Percentiles rank a stretch among this genome's conserved stretches.
phyloP scores from a whole-genome alignment of 2,329 filamentous ascomycete species.

The Fusarium globosum region DNA sequence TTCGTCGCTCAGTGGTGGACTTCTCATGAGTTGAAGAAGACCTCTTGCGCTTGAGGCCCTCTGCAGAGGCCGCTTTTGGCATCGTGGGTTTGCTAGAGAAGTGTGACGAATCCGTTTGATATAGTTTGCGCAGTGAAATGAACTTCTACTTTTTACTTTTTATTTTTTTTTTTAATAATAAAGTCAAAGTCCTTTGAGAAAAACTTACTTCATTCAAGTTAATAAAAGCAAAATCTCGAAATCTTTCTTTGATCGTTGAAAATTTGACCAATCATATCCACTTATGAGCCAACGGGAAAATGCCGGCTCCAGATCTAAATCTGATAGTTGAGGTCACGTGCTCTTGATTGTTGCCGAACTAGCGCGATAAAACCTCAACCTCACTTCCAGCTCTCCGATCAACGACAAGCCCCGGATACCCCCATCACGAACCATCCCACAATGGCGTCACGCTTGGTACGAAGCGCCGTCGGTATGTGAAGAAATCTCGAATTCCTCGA shows the following conservation, averaged over 20 bases:
- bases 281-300: slow-evolving; percentile 37
- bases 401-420: slow-evolving; percentile 59
- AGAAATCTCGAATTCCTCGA: slow-evolving; percentile 19
- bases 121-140: neutral
- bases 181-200: neutral
- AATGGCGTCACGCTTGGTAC: slow-evolving; percentile 99
- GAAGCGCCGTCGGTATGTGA: slow-evolving; percentile 90
- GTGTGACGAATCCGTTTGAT: neutral
- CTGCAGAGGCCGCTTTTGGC: slow-evolving; percentile 40
- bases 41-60: slow-evolving; percentile 65
- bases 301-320: slow-evolving; percentile 43
- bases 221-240: slow-evolving; percentile 44
- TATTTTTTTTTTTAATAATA: neutral
- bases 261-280: slow-evolving; percentile 46
- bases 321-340: slow-evolving; percentile 50
- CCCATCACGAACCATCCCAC: slow-evolving; percentile 71
- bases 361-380: slow-evolving; percentile 64
- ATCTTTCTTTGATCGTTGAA: slow-evolving; percentile 46
- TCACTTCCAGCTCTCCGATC: slow-evolving; percentile 58
- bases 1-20: slow-evolving; percentile 63
- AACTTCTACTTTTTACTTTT: neutral
- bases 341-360: slow-evolving; percentile 52
- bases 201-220: slow-evolving; percentile 30
- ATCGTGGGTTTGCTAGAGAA: slow-evolving; percentile 33
- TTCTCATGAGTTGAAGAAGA: slow-evolving; percentile 55